Percentiles rank a stretch among this genome's conserved stretches.
Evolutionary conservation across 1,284 basidiomycete genomes (phyloP).

Genomic region (Malassezia furfur): DNA sequence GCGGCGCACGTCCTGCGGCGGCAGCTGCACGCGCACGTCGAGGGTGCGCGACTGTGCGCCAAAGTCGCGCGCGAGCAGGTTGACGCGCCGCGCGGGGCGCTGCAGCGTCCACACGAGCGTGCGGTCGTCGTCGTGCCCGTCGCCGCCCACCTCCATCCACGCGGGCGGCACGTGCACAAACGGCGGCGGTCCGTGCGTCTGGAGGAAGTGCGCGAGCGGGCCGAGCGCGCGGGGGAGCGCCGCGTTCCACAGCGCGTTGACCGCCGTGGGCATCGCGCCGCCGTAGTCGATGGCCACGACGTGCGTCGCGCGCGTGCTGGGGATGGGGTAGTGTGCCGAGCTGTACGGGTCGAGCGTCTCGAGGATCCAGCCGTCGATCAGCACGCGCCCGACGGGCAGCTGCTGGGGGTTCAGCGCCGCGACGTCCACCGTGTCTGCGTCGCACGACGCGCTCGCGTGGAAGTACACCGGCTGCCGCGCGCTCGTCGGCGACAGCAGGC

Average conservation of each 20-base stretch:
- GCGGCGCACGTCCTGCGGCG: not conserved
- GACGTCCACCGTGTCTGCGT: conserved; percentile 65
- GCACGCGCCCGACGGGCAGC: conserved; percentile 65
- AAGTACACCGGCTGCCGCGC: conserved; percentile 50
- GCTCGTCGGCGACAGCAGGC: conserved; percentile 23
- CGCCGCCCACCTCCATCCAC: conserved; percentile 37
- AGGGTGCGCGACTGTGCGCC: not conserved
- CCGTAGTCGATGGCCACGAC: conserved; percentile 80
- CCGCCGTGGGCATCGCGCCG: conserved; percentile 71
- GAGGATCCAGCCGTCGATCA: conserved; percentile 89
- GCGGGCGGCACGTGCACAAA: conserved; percentile 31
- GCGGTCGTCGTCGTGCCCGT: conserved; percentile 33
- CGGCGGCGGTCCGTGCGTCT: conserved; percentile 40
- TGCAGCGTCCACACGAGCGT: conserved; percentile 18
- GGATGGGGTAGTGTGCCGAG: conserved; percentile 85
- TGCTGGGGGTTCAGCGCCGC: conserved; percentile 61
- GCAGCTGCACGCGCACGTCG: not conserved
- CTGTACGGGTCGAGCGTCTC: conserved; percentile 96
- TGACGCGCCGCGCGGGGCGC: not conserved
- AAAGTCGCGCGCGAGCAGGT: conserved; percentile 9
- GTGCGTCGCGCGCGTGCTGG: conserved; percentile 81
- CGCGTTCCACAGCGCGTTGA: conserved; percentile 80
- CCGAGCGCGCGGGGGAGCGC: conserved; percentile 43
- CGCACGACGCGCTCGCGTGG: conserved; percentile 51
- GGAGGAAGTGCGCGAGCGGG: conserved; percentile 44